Percentiles rank a stretch among this genome's conserved stretches.
Conservation (phyloP, 2,329 filamentous ascomycete species). For the Anisogramma anomala region DNA sequence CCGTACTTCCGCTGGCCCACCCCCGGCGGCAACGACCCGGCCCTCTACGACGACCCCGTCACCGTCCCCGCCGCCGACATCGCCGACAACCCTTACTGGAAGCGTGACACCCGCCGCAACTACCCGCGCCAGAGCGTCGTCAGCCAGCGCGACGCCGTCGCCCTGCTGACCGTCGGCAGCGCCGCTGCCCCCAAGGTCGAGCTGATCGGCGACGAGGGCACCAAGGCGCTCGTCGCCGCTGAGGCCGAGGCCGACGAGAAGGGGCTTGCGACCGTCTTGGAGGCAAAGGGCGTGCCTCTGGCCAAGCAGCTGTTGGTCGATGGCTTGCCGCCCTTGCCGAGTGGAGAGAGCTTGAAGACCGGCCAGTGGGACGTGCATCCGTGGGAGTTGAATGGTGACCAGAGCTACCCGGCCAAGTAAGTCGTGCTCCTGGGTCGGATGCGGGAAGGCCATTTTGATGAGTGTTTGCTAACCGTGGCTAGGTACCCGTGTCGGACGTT, state of each 20-base stretch:
- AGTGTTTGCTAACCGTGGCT: conserved; percentile 24
- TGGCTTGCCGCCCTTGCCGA: conserved; percentile 79
- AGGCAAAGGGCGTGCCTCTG: conserved; percentile 42
- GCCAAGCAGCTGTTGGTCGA: conserved; percentile 55
- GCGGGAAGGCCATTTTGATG: background rate
- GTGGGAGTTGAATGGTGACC: conserved; percentile 52
- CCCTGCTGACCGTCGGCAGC: conserved; percentile 75
- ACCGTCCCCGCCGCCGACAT: conserved; percentile 77
- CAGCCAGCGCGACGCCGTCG: conserved; percentile 73
- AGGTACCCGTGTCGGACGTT: conserved; percentile 57
- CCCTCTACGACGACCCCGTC: conserved; percentile 68
- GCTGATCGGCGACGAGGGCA: conserved; percentile 52
- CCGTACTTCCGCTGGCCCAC: conserved; percentile 81
- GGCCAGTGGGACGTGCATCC: conserved; percentile 56
- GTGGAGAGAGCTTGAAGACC: conserved; percentile 46
- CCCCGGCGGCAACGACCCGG: conserved; percentile 60
- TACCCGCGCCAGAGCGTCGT: conserved; percentile 76
- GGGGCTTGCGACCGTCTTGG: conserved; percentile 62
- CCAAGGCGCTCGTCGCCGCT: conserved; percentile 59
- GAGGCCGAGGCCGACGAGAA: conserved; percentile 62
- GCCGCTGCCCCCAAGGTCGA: conserved; percentile 71
- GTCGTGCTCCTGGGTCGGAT: conserved; percentile 23
- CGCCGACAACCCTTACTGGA: conserved; percentile 92
- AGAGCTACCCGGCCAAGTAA: conserved; percentile 60
- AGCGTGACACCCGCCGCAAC: conserved; percentile 72